Evolutionary conservation across 1,139 yeast genomes (phyloP), one percentile per base, ranked within the genome.

Genomic region (Cylindricascospora bacillispora): DNA sequence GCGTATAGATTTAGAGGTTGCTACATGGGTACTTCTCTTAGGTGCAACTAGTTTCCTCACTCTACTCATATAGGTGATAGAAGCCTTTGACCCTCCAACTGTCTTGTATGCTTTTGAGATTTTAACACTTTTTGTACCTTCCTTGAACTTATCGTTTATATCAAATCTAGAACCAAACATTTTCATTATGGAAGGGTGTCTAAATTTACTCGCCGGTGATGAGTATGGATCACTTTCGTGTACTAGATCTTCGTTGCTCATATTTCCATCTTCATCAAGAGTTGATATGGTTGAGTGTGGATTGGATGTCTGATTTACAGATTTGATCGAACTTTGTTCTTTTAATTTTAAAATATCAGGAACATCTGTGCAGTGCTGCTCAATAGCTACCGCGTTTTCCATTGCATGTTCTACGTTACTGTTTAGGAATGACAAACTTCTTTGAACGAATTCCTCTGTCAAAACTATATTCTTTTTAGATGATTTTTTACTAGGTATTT

Each of bases 391-490:
- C 24, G 40, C 38, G 35, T 61, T 65, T 23, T 56, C 49, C 26
- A 42, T 40, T 11, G 60, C 63, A 37, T 63, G 59, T 15, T 52
- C 51, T 2, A 52, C 63, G n/a, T 47, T 57, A 14, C 62, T 59
- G 22, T 57, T 58, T 33, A 76, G 61, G 46, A 77, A 79, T 0
- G 86, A 76, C 29, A 79, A 59, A 39, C 73, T 73, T 35, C 65
- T 66, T 31, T 73, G 73, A 6, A 79, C 78, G 45, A 71, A 74
- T 1, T 69, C 70, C 40, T 71, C 72, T 20, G 46, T 45, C 26
- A 42, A 35, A 32, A 49, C 59, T 22, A 48, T 39, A 33, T 43
- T 54, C 31, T 47, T 45, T 7, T 30, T 30, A 6, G 30, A 4
- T 13, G 7, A 6, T 9, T 35, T 21, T 13, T 14, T 24, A 6